Percentiles rank a stretch among this genome's conserved stretches.
Conservation (phyloP, 2,329 filamentous ascomycete species). For the Phialophora chinensis region DNA sequence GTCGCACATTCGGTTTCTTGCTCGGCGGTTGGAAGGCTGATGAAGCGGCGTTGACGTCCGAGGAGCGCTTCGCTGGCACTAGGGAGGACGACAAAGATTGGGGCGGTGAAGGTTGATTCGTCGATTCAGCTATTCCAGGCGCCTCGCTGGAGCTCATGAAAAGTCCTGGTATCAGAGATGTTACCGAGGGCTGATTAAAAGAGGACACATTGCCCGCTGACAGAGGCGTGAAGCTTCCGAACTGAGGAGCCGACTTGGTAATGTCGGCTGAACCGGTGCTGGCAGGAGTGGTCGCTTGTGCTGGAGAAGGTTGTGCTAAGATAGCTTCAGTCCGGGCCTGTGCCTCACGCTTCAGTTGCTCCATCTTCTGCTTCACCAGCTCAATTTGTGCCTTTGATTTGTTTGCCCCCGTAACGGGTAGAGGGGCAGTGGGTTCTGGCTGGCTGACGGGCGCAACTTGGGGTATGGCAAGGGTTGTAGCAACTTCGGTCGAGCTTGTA, state of each 20-base stretch:
- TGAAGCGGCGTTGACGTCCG: conserved; percentile 10
- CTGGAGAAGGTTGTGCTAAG: conserved; percentile 24
- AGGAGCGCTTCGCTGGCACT: conserved; percentile 20
- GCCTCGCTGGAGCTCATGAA: conserved; percentile 51
- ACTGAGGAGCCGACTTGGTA: conserved; percentile 2
- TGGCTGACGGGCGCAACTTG: conserved; percentile 4
- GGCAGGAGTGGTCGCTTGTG: conserved; percentile 2
- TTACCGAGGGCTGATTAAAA: conserved; percentile 42
- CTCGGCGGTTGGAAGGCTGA: conserved; percentile 8
- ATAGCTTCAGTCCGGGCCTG: conserved; percentile 43
- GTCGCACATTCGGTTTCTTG: conserved; percentile 27
- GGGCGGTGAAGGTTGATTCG: neutral
- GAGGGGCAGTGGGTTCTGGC: neutral
- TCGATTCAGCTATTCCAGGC: conserved; percentile 15
- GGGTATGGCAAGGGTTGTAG: neutral
- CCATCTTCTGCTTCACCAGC: conserved; percentile 77
- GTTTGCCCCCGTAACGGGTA: conserved; percentile 36
- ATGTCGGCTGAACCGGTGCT: conserved; percentile 4
- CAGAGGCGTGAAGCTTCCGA: neutral
- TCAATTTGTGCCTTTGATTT: conserved; percentile 73
- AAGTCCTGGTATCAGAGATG: conserved; percentile 58
- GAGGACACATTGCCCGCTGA: conserved; percentile 21
- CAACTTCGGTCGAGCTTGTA: neutral
- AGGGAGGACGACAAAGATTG: conserved; percentile 1
- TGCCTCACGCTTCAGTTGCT: conserved; percentile 67